Base-by-base conservation (phyloP, 352 stramenopile species). In the Labyrinthula sp. region DNA sequence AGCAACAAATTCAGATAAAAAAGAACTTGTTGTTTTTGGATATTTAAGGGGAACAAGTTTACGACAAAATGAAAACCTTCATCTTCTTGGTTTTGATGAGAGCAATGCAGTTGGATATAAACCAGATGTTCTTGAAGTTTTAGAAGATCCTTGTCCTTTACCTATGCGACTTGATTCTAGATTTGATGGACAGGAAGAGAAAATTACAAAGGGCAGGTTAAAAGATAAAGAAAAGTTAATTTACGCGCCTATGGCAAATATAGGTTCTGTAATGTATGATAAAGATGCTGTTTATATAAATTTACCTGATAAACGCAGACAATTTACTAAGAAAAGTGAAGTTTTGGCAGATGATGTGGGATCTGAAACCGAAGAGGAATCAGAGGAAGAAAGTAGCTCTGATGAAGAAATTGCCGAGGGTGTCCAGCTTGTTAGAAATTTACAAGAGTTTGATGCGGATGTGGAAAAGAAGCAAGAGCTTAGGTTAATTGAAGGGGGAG, bases 31-130 rank as follows among this genome's bases (percentile, higher is more conserved):
- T 27, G 73, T 98, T 47, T 65, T 40, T 60, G 91, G 90, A 15
- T 99, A 95, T 63, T 67, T 99, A 25, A 70, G 90, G 27, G 91
- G 91, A 25, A 95, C 85, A n/a, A 75, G 95, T 64, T 68, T 98
- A 38, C 97, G 97, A 64, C 65, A 79, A 0, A 69, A 66, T 39
- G 34, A 43, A 39, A n/a, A 62, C 48, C 82, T 98, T 39, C 89
- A 99, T 64, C 70, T 99, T 38, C 83, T 93, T 26, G 91, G 91
- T 29, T 99, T 91, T 59, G 68, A 66, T 45, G 12, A 45, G 3
- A n/a, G 21, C 30, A 5, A 5, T 3, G n/a, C n/a, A n/a, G 95
- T 97, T 72, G 63, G 77, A 18, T n/a, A n/a, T n/a, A n/a, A n/a
- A n/a, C n/a, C n/a, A n/a, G n/a, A n/a, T n/a, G 79, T 79, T 34